Evolutionary conservation across 163 green algal species (phyloP), one percentile per base, ranked within the genome.

Genomic region (Volvox carteri): DNA sequence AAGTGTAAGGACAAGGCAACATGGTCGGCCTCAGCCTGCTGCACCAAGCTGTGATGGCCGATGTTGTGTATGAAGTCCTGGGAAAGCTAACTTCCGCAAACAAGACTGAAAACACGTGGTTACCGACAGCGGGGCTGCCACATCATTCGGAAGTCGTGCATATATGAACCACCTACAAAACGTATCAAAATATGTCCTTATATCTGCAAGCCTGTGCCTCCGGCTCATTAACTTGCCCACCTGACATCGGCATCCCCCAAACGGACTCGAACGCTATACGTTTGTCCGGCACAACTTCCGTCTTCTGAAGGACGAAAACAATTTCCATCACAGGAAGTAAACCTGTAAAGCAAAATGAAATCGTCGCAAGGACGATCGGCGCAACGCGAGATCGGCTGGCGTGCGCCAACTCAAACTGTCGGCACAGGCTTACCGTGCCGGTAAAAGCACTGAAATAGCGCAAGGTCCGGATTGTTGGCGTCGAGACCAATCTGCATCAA

Each of bases 371-470:
- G 5, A n/a, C 28, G 8, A 48, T 35, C 58, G 39, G 70, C 23
- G 39, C 30, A 18, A 56, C 44, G 42, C 50, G 35, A 70, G 23
- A 86, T 48, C 30, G 37, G 70, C 65, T 50, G 60, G 1, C n/a
- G 74, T 21, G 67, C 28, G 62, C 28, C 33, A 75, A 56, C 37
- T 37, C 23, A 37, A 84, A 86, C n/a, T 65, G 28, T 33, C 83
- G 42, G 60, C 35, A n/a, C 37, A n/a, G 21, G 70, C 94, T 89
- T 83, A 96, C 94, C 86, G 80, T 84, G 94, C 50, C 94, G 86
- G 42, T 96, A 96, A 81, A 93, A 96, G 86, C 92, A 95, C 48
- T 95, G 91, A 33, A 96, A 93, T 2, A 95, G 58, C 11, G 92
- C 94, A 78, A 93, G 92, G 67, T 95, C 86, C 37, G 84, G 78